Percentiles rank a stretch among this genome's conserved stretches.
phyloP scores from a whole-genome alignment of 768 basidiomycete species.

The Mycena venus region DNA sequence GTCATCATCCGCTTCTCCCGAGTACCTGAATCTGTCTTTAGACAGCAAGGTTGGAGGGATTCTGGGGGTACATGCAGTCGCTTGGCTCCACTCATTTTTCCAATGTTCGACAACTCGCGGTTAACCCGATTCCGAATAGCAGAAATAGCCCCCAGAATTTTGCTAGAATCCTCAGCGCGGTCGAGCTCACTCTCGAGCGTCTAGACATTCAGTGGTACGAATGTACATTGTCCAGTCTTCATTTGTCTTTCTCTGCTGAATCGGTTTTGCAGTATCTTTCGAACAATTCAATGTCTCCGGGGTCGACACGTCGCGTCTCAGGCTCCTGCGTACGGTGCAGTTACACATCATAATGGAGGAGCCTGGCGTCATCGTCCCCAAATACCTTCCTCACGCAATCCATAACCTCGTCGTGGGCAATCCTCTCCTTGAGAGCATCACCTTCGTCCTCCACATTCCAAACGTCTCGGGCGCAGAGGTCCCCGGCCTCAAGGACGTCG shows the following conservation, averaged over 20 bases:
- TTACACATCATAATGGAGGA: constrained; percentile 14
- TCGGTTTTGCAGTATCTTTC: background rate
- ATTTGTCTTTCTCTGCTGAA: background rate
- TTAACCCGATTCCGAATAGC: constrained; percentile 18
- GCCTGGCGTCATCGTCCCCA: background rate
- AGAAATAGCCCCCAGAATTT: background rate
- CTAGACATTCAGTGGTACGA: constrained; percentile 24
- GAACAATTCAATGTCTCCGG: no score
- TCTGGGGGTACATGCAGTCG: constrained; percentile 9
- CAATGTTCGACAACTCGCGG: constrained; percentile 7
- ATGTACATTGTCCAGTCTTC: background rate
- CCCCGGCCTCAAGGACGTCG: background rate
- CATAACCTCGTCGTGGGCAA: background rate
- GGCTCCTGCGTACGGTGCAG: background rate
- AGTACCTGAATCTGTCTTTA: constrained; percentile 25
- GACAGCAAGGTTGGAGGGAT: no score
- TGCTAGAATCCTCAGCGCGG: background rate
- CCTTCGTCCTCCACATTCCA: constrained; percentile 17
- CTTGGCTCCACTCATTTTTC: background rate
- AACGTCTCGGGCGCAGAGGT: background rate
- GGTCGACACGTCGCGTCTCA: constrained; percentile 18
- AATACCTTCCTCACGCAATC: background rate
- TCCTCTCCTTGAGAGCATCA: background rate
- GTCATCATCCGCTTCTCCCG: background rate
- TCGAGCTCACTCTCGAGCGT: constrained; percentile 19